Evolutionary conservation across 2,329 filamentous ascomycete species (phyloP).

Genomic region (Escovopsis sp.): DNA sequence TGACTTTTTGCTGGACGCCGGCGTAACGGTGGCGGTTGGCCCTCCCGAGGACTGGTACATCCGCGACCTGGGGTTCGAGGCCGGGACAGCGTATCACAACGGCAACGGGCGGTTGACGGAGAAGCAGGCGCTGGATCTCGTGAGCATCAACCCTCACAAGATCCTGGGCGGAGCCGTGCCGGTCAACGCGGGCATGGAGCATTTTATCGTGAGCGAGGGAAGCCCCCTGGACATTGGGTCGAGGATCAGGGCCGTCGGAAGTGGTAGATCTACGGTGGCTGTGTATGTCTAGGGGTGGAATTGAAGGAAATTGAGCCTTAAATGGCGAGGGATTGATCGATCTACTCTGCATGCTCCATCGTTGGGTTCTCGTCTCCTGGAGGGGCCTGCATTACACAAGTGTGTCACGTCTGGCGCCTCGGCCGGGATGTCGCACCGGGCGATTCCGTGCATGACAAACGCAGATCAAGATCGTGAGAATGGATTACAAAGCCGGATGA

Average conservation of each 20-base stretch:
- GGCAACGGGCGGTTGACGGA: conserved; percentile 36
- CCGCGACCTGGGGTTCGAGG: conserved; percentile 42
- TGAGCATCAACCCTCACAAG: conserved; percentile 41
- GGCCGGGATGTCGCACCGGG: too few species aligned
- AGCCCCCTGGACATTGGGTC: conserved; percentile 46
- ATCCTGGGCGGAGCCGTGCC: conserved; percentile 32
- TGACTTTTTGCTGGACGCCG: conserved; percentile 41
- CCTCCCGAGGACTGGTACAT: conserved; percentile 48
- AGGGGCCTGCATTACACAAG: too few species aligned
- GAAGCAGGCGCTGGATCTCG: conserved; percentile 39
- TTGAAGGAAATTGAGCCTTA: neutral
- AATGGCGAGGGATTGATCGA: too few species aligned
- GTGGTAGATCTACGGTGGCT: conserved; percentile 16
- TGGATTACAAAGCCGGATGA: too few species aligned
- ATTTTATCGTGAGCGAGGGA: conserved; percentile 51
- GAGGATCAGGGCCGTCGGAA: conserved; percentile 37
- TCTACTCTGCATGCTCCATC: too few species aligned
- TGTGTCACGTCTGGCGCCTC: too few species aligned
- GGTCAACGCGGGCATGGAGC: conserved; percentile 15
- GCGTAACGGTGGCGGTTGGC: conserved; percentile 43
- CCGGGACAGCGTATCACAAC: conserved; percentile 45
- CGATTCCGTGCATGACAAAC: too few species aligned
- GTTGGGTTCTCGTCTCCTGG: too few species aligned
- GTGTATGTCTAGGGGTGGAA: conserved; percentile 18
- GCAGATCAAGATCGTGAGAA: too few species aligned